Conservation (phyloP, 202 grass and related monocot genomes). For the Miscanthus sacchariflorus region DNA sequence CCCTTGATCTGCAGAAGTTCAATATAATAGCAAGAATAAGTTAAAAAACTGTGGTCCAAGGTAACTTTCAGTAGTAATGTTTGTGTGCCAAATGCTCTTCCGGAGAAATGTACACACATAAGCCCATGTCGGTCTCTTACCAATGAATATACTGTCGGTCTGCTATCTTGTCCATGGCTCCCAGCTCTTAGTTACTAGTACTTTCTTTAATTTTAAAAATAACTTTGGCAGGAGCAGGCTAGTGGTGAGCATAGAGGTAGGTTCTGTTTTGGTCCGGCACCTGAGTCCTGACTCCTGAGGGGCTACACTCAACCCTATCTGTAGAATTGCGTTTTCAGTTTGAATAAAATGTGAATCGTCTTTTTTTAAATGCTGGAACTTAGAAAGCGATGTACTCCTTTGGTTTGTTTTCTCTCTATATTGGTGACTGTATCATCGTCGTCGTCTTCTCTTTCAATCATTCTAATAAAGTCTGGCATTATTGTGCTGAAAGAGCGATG, state of each 20-base stretch:
- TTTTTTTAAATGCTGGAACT: not conserved
- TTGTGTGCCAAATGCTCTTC: not conserved
- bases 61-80: not conserved
- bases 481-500: not conserved
- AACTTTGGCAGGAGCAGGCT: not conserved
- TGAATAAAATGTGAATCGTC: not conserved
- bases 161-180: not conserved
- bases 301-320: not conserved
- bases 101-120: not conserved
- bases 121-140: not conserved
- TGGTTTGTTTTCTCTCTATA: not conserved
- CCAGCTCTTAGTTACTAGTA: not conserved
- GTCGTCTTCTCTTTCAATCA: not conserved
- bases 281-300: not conserved
- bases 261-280: not conserved
- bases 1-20: constrained; percentile 19
- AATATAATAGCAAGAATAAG: constrained; percentile 33
- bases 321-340: not conserved
- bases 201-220: not conserved
- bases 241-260: not conserved
- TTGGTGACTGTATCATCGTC: not conserved
- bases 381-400: not conserved
- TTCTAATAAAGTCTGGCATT: not conserved
- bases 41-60: constrained; percentile 17
- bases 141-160: not conserved